Conservation (phyloP, 495 filamentous ascomycete genomes). For the Collariella sp. region DNA sequence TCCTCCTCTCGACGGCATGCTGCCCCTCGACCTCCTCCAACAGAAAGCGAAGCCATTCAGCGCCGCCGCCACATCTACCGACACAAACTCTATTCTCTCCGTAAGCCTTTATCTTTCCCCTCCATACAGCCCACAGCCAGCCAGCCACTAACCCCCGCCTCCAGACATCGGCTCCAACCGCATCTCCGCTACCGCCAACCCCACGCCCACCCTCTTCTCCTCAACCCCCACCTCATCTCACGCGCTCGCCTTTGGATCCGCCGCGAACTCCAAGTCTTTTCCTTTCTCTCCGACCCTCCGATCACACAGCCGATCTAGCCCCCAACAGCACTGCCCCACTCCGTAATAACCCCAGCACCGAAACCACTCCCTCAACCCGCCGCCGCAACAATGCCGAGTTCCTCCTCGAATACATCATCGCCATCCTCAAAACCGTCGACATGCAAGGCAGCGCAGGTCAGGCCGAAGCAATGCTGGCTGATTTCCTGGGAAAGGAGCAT, state of each 20-base stretch:
- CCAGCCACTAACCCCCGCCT: neutral
- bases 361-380: conserved; percentile 28
- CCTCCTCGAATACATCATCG: conserved; percentile 78
- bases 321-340: conserved; percentile 4
- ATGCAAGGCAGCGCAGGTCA: conserved; percentile 70
- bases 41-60: conserved; percentile 50
- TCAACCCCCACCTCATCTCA: conserved; percentile 58
- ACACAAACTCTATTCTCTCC: conserved; percentile 66
- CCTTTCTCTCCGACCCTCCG: conserved; percentile 53
- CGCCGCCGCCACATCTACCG: conserved; percentile 69
- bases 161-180: conserved; percentile 64
- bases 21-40: conserved; percentile 14
- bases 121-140: neutral
- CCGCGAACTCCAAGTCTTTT: conserved; percentile 80
- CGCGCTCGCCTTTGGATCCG: conserved; percentile 83
- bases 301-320: neutral
- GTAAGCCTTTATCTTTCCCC: conserved; percentile 28
- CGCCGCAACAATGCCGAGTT: conserved; percentile 77
- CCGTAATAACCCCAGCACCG: neutral
- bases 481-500: conserved; percentile 74
- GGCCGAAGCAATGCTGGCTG: conserved; percentile 79
- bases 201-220: conserved; percentile 56
- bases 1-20: conserved; percentile 6
- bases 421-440: conserved; percentile 83
- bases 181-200: conserved; percentile 66